Evolutionary conservation across 345 rosid species (phyloP), one percentile per base, ranked within the genome.

Genomic region (Odontarrhena argentea): DNA sequence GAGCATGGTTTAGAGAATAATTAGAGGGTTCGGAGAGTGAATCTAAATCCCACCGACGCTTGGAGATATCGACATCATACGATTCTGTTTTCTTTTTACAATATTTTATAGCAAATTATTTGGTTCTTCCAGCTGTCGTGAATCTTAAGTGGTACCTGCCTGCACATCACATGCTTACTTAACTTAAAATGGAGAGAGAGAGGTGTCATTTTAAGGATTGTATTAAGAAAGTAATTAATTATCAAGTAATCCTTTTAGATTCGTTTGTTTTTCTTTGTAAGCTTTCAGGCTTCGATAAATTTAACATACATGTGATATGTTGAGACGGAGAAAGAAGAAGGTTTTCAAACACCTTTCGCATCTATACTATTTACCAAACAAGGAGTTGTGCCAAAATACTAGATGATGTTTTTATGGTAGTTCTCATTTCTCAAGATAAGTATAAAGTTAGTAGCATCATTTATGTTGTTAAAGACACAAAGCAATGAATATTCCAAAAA

Each of bases 41-140:
- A 51, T 43, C 67, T 6, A 53, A 61, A 18, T 18, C 7, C 68
- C 74, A 70, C 74, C 74, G 74, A 70, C 74, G 37, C 74, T 70
- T 8, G 4, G 32, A 4, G 22, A 52, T 40, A 68, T 57, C 50
- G 24, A 48, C 34, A 24, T 11, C 13, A 67, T 8, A n/a, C 52
- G 60, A 6, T n/a, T 34, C 46, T 9, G 9, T 55, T 26, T 43
- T 45, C 10, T 7, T 6, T 3, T 5, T 6, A 18, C 13, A 63
- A 46, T 55, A 45, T 13, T 45, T 18, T 14, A 3, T 32, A 34
- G 7, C 11, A 47, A 26, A 50, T 55, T 45, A 36, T 26, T 8
- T 38, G 13, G 43, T 30, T 24, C 36, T 59, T 69, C 58, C 67
- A 70, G 74, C 74, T 70, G 68, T 70, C 74, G 52, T 36, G 48